Base-by-base conservation (phyloP, 768 basidiomycete species). In the Polyporus arcularius region DNA sequence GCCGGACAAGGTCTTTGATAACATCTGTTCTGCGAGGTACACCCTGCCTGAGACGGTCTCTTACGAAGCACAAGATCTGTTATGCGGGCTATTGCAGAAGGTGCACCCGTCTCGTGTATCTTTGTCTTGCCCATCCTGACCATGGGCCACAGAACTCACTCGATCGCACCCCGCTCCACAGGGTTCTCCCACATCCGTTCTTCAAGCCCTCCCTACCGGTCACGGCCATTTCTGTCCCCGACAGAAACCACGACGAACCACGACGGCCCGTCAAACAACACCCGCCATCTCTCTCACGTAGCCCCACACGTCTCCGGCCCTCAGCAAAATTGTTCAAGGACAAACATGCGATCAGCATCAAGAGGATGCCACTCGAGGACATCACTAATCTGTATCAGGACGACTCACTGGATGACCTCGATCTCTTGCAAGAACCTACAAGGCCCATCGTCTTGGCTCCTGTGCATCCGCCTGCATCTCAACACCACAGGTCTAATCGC, bases 111-210 rank as follows among this genome's bases (percentile, higher is more conserved):
- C 21, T 31, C 26, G 0, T 40, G 21, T 10, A 31, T 32, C 45
- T 4, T 11, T 42, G n/a, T 8, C 41, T 32, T 18, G 28, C 14
- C 26, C 10, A 7, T 57, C 21, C 58, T 65, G 16, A 46, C 60
- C 28, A 55, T 53, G 56, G 15, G 65, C 40, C 58, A 1, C 68
- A 68, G 65, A 65, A 71, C 38, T 71, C 79, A 4, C 60, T 69
- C 11, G 55, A 66, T 10, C 68, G 73, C 32, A 71, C 72, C 8
- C 67, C 69, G 16, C 60, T 73, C 10, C 60, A 70, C 21, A 65
- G 63, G 8, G 60, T 75, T 4, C 45, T 65, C 4, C 61, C 70
- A 9, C 76, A 77, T 64, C 68, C 74, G 0, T 78, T 76, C 60
- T 72, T 78, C 42, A 56, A 67, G 30, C 59, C 61, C 15, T 45